These are phyloP conservation scores for Suillus cothurnatus DNA, from an alignment of 768 basidiomycete genomes.

Conservation along the genomic window DNA sequence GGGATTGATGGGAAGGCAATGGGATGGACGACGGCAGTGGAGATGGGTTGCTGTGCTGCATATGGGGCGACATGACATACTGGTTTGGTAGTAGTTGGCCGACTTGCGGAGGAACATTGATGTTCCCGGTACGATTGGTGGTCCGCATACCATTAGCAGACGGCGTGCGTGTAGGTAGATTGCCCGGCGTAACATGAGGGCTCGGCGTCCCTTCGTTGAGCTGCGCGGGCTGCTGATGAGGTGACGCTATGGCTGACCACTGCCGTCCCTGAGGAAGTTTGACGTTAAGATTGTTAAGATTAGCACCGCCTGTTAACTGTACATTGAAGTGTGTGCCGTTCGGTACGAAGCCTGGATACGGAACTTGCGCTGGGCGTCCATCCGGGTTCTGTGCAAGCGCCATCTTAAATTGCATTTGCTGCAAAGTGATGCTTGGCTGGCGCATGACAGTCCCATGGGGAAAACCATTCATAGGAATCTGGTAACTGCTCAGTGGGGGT, in stretches of 20 bases:
- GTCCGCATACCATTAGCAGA: constrained; percentile 61
- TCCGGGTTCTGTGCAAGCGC: constrained; percentile 46
- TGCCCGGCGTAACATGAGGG: constrained; percentile 41
- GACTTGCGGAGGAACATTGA: constrained; percentile 17
- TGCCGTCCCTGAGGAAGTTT: constrained; percentile 43
- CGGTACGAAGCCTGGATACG: constrained; percentile 30
- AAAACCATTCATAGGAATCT: constrained; percentile 46
- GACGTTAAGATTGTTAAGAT: constrained; percentile 37
- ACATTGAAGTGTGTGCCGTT: constrained; percentile 33
- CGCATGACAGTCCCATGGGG: constrained; percentile 36
- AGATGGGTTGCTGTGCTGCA: constrained; percentile 47
- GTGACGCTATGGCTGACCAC: constrained; percentile 35
- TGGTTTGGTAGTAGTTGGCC: constrained; percentile 41
- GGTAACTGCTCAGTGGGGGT: constrained; percentile 48
- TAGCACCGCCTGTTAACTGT: constrained; percentile 25
- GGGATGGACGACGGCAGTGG: constrained; percentile 47
- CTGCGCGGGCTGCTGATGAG: constrained; percentile 25
- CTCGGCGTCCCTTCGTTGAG: constrained; percentile 36
- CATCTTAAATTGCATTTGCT: constrained; percentile 62
- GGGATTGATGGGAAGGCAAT: constrained; percentile 42
- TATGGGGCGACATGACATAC: constrained; percentile 51
- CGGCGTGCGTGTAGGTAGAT: constrained; percentile 48
- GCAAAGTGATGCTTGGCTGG: constrained; percentile 47
- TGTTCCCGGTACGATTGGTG: constrained; percentile 33
- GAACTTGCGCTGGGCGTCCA: constrained; percentile 38